phyloP scores from a whole-genome alignment of 169 alveolate species.

The Eimeria necatrix region DNA sequence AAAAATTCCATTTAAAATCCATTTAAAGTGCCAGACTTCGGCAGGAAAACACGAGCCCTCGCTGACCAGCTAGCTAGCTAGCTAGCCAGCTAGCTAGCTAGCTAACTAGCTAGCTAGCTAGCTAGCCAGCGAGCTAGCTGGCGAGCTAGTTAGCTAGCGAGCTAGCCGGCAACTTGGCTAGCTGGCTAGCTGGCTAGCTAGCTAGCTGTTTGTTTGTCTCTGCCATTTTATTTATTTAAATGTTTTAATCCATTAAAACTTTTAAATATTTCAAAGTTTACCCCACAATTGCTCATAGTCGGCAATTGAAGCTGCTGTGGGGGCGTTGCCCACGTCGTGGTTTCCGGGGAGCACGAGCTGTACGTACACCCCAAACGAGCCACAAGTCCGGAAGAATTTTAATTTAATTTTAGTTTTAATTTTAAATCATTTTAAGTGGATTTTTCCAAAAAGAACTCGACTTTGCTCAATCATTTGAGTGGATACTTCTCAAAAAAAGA shows the following conservation, averaged over 20 bases:
- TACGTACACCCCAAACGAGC: neutral
- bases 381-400: neutral
- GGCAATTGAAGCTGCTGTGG: slow-evolving; percentile 7
- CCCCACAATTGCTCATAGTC: slow-evolving; percentile 49
- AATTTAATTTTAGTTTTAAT: neutral
- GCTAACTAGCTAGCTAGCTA: too few relatives aligned
- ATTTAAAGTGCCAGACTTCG: neutral
- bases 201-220: too few relatives aligned
- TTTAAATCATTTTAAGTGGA: neutral
- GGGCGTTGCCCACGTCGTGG: slow-evolving; percentile 21
- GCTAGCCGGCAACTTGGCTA: too few relatives aligned
- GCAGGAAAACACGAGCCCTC: too few relatives aligned
- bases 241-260: neutral
- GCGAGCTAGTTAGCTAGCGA: too few relatives aligned
- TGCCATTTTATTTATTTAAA: neutral
- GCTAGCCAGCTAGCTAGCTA: too few relatives aligned
- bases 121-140: too few relatives aligned
- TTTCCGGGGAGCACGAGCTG: slow-evolving; percentile 34
- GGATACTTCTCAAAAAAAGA: too few relatives aligned
- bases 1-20: neutral
- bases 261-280: neutral
- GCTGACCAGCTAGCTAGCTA: too few relatives aligned
- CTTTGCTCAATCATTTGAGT: too few relatives aligned
- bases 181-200: too few relatives aligned
- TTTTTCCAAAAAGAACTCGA: too few relatives aligned